Base-by-base conservation (phyloP, 2,329 filamentous ascomycete species). In the Exophiala dermatitidis region DNA sequence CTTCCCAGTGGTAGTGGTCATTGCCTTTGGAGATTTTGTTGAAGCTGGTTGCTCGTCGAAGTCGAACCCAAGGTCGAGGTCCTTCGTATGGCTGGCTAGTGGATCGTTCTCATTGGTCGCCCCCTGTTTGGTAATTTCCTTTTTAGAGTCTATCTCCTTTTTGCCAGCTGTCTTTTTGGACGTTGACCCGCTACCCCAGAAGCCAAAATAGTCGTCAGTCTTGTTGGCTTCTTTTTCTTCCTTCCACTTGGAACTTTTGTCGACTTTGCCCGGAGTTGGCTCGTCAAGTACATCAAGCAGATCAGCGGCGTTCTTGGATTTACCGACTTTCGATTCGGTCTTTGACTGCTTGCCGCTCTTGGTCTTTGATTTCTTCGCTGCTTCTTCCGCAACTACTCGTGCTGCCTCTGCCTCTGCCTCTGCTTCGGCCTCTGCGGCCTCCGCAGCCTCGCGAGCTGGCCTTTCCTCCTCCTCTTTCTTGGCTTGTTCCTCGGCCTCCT, bases 121-220 rank as follows among this genome's bases (percentile, higher is more conserved):
- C 42, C 66, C 67, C 63, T 66, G 65, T 60, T 70, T 65, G 52
- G 64, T 70, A 69, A 74, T 75, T 60, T 72, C 72, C 66, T 71
- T 70, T 61, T 69, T 67, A 47, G 63, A 61, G 52, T 67, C 68
- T 40, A 63, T 61, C 58, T 65, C 61, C 57, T 69, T 69, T 63
- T 69, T 69, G 59, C 64, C 66, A 63, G 60, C 53, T 66, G 65
- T 64, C 65, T 67, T 66, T 54, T 65, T 67, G 48, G 56, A 47
- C 28, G 45, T 58, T 29, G 50, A 49, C 50, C 50, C 53, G 37
- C 54, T 57, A 46, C 62, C 64, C 63, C 64, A 65, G 54, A 64
- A 56, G 46, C 60, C 59, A 53, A 61, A 65, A 37, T 62, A 61
- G 52, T 67, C 62, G 37, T 59, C 60, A 12, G 8, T 50, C 56